Evolutionary conservation across 176 grass and related monocot genomes (phyloP).

Genomic region (Musa itinerans): DNA sequence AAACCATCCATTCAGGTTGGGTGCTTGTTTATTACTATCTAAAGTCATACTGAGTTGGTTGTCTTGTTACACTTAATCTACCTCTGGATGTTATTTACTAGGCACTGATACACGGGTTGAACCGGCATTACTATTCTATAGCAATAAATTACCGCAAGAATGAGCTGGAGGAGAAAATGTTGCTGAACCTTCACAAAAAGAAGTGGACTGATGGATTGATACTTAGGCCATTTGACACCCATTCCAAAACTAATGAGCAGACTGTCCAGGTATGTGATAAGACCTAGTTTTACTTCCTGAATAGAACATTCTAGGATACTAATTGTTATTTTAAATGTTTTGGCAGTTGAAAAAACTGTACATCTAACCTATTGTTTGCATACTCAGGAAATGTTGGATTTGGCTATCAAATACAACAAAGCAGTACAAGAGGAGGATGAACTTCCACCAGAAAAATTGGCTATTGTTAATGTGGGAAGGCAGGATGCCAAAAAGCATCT

Average conservation of each 20-base stretch:
- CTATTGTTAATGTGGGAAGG: slow-evolving; percentile 81
- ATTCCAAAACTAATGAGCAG: slow-evolving; percentile 92
- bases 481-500: slow-evolving; percentile 96
- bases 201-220: slow-evolving; percentile 97
- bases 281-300: not conserved
- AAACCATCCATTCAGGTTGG: slow-evolving; percentile 87
- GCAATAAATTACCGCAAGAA: slow-evolving; percentile 99
- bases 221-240: slow-evolving; percentile 56
- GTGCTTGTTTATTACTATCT: not conserved
- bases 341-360: not conserved
- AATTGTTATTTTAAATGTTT: not conserved
- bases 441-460: slow-evolving; percentile 82
- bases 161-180: slow-evolving; percentile 96
- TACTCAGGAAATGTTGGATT: slow-evolving; percentile 81
- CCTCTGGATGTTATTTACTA: slow-evolving; percentile 13
- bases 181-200: slow-evolving; percentile 93
- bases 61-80: not conserved
- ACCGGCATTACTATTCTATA: slow-evolving; percentile 97
- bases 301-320: too few species aligned
- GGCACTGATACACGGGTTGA: slow-evolving; percentile 94
- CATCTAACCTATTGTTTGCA: not conserved
- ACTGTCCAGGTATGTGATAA: slow-evolving; percentile 59
- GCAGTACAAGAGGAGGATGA: slow-evolving; percentile 95
- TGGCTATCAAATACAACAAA: slow-evolving; percentile 96
- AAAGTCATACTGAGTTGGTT: not conserved